Evolutionary conservation across 2,329 filamentous ascomycete species (phyloP).

Genomic region (Lecanoromycetidae sp.): DNA sequence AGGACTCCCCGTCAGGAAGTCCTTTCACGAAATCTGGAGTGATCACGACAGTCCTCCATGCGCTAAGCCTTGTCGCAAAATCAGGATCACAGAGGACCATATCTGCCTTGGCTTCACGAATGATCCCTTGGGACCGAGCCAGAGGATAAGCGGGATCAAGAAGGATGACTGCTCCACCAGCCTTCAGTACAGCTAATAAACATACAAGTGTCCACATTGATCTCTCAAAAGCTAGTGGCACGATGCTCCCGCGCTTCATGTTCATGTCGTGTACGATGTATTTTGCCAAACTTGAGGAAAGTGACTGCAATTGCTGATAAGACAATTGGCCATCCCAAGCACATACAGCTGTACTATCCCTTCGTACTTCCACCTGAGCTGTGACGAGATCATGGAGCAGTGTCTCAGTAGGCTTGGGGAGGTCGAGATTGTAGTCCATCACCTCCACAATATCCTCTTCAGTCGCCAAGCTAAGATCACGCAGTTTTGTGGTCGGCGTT

Average conservation of each 20-base stretch:
- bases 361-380: background rate
- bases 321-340: constrained; percentile 19
- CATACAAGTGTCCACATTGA: constrained; percentile 28
- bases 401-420: background rate
- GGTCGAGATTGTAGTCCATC: constrained; percentile 8
- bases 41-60: too few relatives aligned
- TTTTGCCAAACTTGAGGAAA: too few relatives aligned
- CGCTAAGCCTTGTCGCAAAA: too few relatives aligned
- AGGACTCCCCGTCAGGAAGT: too few relatives aligned
- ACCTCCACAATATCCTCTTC: background rate
- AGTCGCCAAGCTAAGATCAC: constrained; percentile 1
- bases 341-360: constrained; percentile 10
- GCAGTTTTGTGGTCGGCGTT: background rate
- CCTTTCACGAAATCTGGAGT: too few relatives aligned
- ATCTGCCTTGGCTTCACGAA: constrained; percentile 9
- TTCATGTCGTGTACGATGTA: constrained; percentile 12
- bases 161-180: background rate
- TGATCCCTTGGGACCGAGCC: constrained; percentile 10
- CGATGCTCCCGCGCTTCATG: constrained; percentile 19
- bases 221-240: constrained; percentile 30
- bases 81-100: constrained; percentile 13
- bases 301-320: constrained; percentile 7
- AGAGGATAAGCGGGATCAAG: constrained; percentile 25
- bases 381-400: constrained; percentile 3
- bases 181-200: constrained; percentile 24